phyloP scores from a whole-genome alignment of 192 early-diverging fungal genomes.

The Coemansia sp. region DNA sequence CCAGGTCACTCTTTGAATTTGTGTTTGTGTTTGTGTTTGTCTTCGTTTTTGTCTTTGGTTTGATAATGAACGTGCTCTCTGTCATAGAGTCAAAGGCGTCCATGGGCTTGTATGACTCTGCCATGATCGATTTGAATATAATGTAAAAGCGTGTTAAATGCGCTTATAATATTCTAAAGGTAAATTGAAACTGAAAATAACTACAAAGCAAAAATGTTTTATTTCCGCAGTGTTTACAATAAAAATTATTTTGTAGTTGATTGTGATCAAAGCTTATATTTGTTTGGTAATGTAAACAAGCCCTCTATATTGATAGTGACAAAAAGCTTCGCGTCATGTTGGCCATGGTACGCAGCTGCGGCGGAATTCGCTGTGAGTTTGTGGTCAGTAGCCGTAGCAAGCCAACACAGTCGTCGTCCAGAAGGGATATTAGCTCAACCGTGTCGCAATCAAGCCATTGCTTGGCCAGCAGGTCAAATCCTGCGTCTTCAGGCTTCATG shows the following conservation, averaged over 20 bases:
- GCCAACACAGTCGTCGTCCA: constrained; percentile 32
- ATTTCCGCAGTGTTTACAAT: background rate
- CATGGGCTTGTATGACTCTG: constrained; percentile 38
- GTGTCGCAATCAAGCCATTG: constrained; percentile 31
- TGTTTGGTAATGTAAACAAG: background rate
- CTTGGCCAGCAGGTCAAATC: constrained; percentile 23
- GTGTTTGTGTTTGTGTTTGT: constrained; percentile 1
- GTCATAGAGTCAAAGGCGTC: constrained; percentile 54
- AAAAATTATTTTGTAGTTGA: background rate
- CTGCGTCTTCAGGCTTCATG: background rate
- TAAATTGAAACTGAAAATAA: constrained; percentile 5
- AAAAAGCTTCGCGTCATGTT: constrained; percentile 46
- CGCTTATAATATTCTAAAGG: background rate
- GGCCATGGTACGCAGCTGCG: constrained; percentile 33
- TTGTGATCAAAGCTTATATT: background rate
- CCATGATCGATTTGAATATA: constrained; percentile 21
- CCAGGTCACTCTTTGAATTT: background rate
- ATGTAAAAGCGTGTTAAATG: background rate
- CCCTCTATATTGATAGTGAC: background rate
- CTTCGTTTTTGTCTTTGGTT: constrained; percentile 15
- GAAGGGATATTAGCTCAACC: constrained; percentile 36
- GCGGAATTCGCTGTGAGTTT: constrained; percentile 33
- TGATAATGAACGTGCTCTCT: constrained; percentile 54
- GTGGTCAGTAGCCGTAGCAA: constrained; percentile 13
- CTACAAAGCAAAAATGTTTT: background rate